A percentile compares a stretch with the other conserved stretches of the same genome.
phyloP scores from a whole-genome alignment of 2,329 filamentous ascomycete species.

The Fusarium brevicatenulatum region DNA sequence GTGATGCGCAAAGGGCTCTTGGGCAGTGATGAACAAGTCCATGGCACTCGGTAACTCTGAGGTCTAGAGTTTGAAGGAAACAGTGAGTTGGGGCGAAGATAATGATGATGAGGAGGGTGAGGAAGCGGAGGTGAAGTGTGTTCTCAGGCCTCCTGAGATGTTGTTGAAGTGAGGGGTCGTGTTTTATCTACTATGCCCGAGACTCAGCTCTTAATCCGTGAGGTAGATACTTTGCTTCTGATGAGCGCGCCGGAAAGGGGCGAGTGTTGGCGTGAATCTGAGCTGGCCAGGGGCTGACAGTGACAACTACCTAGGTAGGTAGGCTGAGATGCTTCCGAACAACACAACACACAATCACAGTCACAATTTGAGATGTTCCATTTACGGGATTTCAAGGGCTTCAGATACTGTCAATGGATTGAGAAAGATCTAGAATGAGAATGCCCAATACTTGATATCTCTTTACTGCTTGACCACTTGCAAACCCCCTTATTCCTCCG shows the following conservation, averaged over 20 bases:
- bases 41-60: constrained; percentile 4
- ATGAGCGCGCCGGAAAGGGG: neutral
- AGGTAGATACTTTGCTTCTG: neutral
- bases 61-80: neutral
- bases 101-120: neutral
- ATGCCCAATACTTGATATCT: neutral
- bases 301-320: neutral
- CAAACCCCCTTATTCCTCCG: neutral
- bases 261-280: neutral
- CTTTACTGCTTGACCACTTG: constrained; percentile 2
- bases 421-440: neutral
- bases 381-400: neutral
- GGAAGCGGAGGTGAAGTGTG: neutral
- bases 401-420: neutral
- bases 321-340: neutral
- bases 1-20: constrained; percentile 39
- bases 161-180: neutral
- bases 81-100: neutral
- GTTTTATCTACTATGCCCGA: neutral
- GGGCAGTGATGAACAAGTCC: constrained; percentile 44
- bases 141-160: neutral
- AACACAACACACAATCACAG: neutral
- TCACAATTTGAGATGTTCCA: too few species aligned
- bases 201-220: neutral
- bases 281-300: constrained; percentile 8